Conservation (phyloP, 2,329 filamentous ascomycete species). For the Ophioceras dolichostomum region DNA sequence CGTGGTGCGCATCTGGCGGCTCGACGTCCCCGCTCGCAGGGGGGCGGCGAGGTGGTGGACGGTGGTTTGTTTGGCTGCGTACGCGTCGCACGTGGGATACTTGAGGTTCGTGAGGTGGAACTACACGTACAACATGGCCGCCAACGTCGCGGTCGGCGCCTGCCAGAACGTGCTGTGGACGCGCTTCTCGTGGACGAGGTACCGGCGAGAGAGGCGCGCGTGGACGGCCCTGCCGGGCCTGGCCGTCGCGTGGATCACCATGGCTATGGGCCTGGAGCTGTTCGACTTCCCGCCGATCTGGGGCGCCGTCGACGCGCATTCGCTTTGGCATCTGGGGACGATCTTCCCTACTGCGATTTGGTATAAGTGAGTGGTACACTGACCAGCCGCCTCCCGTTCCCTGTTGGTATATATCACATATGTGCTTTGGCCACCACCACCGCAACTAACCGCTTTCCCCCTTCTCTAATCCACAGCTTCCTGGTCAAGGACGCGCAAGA, state of each 20-base stretch:
- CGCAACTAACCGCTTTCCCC: constrained; percentile 10
- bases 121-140: constrained; percentile 96
- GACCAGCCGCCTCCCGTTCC: neutral
- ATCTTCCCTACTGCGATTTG: constrained; percentile 79
- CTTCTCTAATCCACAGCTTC: constrained; percentile 44
- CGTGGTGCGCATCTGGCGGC: constrained; percentile 67
- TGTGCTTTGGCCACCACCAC: too few relatives aligned
- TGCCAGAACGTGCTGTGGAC: constrained; percentile 78
- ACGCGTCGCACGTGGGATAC: constrained; percentile 67
- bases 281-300: constrained; percentile 83
- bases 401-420: neutral
- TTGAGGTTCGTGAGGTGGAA: constrained; percentile 81
- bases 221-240: constrained; percentile 89
- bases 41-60: constrained; percentile 63
- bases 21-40: constrained; percentile 43
- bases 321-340: constrained; percentile 89
- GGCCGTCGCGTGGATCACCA: constrained; percentile 81
- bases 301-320: constrained; percentile 83
- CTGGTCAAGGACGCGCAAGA: constrained; percentile 75
- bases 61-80: constrained; percentile 55
- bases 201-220: constrained; percentile 53
- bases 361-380: constrained; percentile 68
- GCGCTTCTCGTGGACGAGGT: constrained; percentile 67
- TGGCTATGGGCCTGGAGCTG: constrained; percentile 92
- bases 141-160: constrained; percentile 74